phyloP scores from a whole-genome alignment of 352 stramenopile genomes.

The Phytophthora ramorum region DNA sequence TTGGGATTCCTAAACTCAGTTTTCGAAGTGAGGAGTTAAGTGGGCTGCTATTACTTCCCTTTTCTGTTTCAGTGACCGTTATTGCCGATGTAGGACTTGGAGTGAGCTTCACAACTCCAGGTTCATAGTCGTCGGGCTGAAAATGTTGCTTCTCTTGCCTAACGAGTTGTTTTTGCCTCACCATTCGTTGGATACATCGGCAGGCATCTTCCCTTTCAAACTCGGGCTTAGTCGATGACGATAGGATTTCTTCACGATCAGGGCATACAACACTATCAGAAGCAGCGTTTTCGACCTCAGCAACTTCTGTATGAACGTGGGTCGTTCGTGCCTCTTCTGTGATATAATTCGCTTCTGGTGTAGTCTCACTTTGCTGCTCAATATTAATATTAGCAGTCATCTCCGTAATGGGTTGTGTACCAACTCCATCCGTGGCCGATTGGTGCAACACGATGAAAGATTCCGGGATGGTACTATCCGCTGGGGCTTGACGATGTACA shows the following conservation, averaged over 20 bases:
- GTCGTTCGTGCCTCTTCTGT: neutral
- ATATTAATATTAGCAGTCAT: neutral
- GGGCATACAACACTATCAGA: neutral
- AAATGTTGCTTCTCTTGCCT: conserved; percentile 20
- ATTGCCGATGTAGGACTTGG: neutral
- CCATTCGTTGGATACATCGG: conserved; percentile 37
- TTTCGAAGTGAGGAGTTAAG: conserved; percentile 4
- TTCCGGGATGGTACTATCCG: neutral
- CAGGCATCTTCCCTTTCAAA: conserved; percentile 24
- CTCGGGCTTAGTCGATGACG: conserved; percentile 3
- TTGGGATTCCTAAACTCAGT: conserved; percentile 26
- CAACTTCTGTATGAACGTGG: neutral
- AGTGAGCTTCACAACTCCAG: conserved; percentile 21
- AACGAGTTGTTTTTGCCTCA: conserved; percentile 18
- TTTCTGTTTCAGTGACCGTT: neutral
- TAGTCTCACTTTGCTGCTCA: neutral
- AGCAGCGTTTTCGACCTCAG: neutral
- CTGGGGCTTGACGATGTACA: conserved; percentile 23
- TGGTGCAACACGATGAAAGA: neutral
- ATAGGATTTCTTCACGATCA: neutral
- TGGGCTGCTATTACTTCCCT: neutral
- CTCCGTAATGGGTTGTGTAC: neutral
- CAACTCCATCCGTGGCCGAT: neutral
- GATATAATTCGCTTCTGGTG: neutral
- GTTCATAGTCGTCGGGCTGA: conserved; percentile 26